Evolutionary conservation across 768 basidiomycete species (phyloP).

Genomic region (Tulasnella sp.): DNA sequence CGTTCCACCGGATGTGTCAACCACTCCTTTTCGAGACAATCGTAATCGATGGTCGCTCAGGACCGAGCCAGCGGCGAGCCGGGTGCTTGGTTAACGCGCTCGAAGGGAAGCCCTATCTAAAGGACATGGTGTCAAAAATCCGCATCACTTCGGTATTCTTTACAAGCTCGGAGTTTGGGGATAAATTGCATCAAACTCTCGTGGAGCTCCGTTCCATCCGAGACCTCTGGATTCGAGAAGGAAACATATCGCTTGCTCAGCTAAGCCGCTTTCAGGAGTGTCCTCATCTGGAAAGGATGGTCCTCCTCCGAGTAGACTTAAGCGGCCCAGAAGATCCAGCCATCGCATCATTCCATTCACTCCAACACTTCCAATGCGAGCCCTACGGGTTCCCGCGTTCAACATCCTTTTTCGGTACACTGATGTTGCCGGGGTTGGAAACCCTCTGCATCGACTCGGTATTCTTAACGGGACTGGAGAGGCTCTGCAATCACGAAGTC

Average conservation of each 20-base stretch:
- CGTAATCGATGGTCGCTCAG: neutral
- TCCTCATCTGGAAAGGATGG: neutral
- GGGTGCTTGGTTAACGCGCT: neutral
- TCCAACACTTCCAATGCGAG: neutral
- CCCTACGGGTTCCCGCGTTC: neutral
- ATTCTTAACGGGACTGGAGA: neutral
- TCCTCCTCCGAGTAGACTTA: neutral
- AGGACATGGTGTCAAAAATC: neutral
- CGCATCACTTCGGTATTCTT: neutral
- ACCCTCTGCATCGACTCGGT: neutral
- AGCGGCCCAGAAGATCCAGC: neutral
- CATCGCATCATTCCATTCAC: neutral
- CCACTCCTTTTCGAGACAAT: neutral
- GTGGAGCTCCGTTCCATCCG: neutral
- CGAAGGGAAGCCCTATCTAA: neutral
- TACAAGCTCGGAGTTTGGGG: neutral
- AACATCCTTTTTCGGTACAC: neutral
- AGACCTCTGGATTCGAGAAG: neutral
- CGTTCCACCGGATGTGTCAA: neutral
- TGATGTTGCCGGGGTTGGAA: neutral
- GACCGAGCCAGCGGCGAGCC: neutral
- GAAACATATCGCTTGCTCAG: neutral
- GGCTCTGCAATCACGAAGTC: neutral
- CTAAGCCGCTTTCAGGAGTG: neutral
- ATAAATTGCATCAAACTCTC: neutral